These are phyloP conservation scores for Lachnellula arida DNA, from an alignment of 2,329 filamentous ascomycete genomes.

Conservation along the genomic window DNA sequence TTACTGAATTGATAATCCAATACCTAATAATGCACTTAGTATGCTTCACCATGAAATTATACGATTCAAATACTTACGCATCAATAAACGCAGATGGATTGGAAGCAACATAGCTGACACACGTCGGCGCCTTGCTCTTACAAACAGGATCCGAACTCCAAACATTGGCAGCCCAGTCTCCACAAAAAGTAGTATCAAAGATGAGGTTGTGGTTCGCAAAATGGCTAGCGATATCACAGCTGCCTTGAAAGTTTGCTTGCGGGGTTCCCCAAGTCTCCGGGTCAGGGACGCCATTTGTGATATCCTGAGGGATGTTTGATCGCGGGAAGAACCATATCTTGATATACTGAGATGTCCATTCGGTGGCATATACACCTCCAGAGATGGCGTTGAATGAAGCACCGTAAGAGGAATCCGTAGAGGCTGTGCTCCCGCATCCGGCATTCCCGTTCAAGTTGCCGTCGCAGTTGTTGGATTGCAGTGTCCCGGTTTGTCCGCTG, in stretches of 20 bases:
- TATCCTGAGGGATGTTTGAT: neutral
- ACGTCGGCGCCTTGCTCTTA: neutral
- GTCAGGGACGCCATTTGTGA: slow-evolving; percentile 4
- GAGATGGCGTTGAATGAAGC: slow-evolving; percentile 59
- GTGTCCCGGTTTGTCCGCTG: slow-evolving; percentile 28
- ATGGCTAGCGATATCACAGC: slow-evolving; percentile 60
- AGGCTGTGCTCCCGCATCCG: slow-evolving; percentile 43
- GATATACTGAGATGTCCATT: slow-evolving; percentile 41
- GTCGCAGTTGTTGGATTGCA: slow-evolving; percentile 13
- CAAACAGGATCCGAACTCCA: slow-evolving; percentile 4
- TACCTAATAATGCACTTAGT: too few relatives aligned
- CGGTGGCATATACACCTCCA: slow-evolving; percentile 63
- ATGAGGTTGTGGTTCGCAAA: slow-evolving; percentile 68
- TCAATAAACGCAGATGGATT: slow-evolving; percentile 12
- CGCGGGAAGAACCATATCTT: neutral
- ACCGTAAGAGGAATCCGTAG: slow-evolving; percentile 45
- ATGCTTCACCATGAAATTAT: too few relatives aligned
- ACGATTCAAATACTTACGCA: slow-evolving; percentile 1
- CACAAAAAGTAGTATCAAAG: slow-evolving; percentile 72
- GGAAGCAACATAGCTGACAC: slow-evolving; percentile 10
- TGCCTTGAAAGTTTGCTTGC: slow-evolving; percentile 12
- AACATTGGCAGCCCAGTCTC: slow-evolving; percentile 39
- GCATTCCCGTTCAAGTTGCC: slow-evolving; percentile 24
- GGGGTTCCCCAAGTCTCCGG: neutral
- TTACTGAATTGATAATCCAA: slow-evolving; percentile 5